Base-by-base conservation (phyloP, 2,329 filamentous ascomycete species). In the Penicillium brevicompactum region DNA sequence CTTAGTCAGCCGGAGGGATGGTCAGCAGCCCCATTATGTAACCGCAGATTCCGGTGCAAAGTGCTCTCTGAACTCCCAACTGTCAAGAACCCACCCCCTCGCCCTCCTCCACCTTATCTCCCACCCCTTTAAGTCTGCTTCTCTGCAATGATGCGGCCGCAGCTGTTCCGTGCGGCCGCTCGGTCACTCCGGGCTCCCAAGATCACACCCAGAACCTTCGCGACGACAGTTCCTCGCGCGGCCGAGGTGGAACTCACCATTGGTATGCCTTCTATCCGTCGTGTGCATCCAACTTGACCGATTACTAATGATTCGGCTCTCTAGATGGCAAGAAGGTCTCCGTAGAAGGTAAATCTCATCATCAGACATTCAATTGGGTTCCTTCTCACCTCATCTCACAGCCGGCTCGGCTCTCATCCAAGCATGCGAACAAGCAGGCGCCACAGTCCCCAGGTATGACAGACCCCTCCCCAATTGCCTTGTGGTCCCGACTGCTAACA, bases 161-260 rank as follows among this genome's bases (percentile, higher is more conserved):
- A 85, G 76, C 74, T 87, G 70, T 78, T 84, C 71, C 82, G 84
- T 79, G 82, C 83, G 75, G 78, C 84, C 72, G 80, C 79, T 74
- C 82, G 81, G 75, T 78, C 82, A 70, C 77, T 79, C 71, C 77
- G 77, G 71, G 75, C 78, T 65, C 72, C 78, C 65, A 75, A 77
- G 69, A 73, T 77, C 75, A 80, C 80, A 74, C 82, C 86, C 76
- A 87, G 92, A 80, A 81, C 89, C 70, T 96, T 99, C 82, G 85
- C 89, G 78, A 89, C 88, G 70, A 92, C 90, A 66, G 78, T 84
- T 72, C 85, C 84, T 78, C 86, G 91, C 76, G 85, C 85, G 69
- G 93, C 92, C 68, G 92, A 97, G 82, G 92, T 99, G 72, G 92
- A 97, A 84, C 86, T 99, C 77, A 99, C 93, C 72, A 87, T 97